Percentiles rank a stretch among this genome's conserved stretches.
These are phyloP conservation scores for thale cress (Arabidopsis thaliana) DNA, from an alignment of 345 rosid genomes.

Conservation along the genomic window DNA sequence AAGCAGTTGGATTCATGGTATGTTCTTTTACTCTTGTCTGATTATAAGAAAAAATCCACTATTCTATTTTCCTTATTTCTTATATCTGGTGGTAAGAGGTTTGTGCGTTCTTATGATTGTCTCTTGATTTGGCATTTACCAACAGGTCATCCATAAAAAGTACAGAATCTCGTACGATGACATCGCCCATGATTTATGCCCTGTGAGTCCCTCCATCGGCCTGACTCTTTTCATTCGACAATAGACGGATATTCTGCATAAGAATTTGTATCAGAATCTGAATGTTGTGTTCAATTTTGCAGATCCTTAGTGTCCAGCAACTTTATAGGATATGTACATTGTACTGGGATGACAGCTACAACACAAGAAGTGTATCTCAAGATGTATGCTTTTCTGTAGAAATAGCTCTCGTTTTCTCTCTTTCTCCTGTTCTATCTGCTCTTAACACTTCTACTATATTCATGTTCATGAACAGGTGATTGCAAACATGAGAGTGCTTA, in stretches of 20 bases:
- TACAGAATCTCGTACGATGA: slow-evolving; percentile 94
- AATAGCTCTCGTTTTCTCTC: neutral
- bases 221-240: neutral
- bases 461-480: slow-evolving; percentile 66
- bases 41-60: neutral
- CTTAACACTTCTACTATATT: neutral
- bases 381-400: slow-evolving; percentile 54
- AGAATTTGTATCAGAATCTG: slow-evolving; percentile 8
- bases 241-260: neutral
- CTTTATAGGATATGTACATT: slow-evolving; percentile 91
- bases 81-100: slow-evolving; percentile 13
- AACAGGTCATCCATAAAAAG: slow-evolving; percentile 95
- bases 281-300: slow-evolving; percentile 39
- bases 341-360: slow-evolving; percentile 96
- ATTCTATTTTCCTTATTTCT: neutral
- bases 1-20: slow-evolving; percentile 99
- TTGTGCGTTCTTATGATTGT: slow-evolving; percentile 34
- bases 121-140: slow-evolving; percentile 31
- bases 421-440: neutral
- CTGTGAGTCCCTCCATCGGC: slow-evolving; percentile 50
- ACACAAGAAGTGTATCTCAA: slow-evolving; percentile 89
- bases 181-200: slow-evolving; percentile 89
- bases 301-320: slow-evolving; percentile 97
- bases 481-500: slow-evolving; percentile 87
- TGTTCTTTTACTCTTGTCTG: slow-evolving; percentile 29